phyloP scores from a whole-genome alignment of 208 protist species.

The Balamuthia mandrillaris region DNA sequence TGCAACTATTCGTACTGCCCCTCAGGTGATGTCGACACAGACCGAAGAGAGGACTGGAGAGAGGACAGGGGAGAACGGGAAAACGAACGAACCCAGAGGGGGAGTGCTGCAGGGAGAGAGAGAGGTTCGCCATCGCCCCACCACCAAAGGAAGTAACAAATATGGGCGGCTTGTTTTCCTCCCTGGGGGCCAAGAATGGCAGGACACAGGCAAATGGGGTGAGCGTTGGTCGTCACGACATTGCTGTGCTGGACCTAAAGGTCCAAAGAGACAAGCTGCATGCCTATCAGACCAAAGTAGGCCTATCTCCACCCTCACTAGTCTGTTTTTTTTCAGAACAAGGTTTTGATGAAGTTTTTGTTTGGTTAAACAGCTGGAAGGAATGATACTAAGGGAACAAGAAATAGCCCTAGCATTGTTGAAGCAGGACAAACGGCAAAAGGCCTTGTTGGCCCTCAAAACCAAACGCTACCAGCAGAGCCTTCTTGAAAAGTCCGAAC shows the following conservation, averaged over 20 bases:
- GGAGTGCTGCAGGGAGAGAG: too few species aligned
- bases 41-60: too few species aligned
- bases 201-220: conserved; percentile 34
- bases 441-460: conserved; percentile 60
- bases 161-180: conserved; percentile 45
- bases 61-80: too few species aligned
- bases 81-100: too few species aligned
- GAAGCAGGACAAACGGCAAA: conserved; percentile 22
- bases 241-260: conserved; percentile 60
- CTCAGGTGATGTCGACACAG: too few species aligned
- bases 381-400: conserved; percentile 53
- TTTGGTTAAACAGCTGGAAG: conserved; percentile 35
- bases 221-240: too few species aligned
- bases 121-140: too few species aligned
- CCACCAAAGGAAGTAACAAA: too few species aligned
- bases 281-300: conserved; percentile 54
- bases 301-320: background rate
- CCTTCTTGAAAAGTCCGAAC: conserved; percentile 45
- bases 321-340: background rate
- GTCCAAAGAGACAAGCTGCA: conserved; percentile 61
- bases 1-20: too few species aligned
- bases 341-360: background rate
- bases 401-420: conserved; percentile 53
- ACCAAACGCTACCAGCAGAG: conserved; percentile 64
- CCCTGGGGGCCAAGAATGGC: background rate